phyloP scores from a whole-genome alignment of 1,139 yeast species.

The Arxiozyma bovina region DNA sequence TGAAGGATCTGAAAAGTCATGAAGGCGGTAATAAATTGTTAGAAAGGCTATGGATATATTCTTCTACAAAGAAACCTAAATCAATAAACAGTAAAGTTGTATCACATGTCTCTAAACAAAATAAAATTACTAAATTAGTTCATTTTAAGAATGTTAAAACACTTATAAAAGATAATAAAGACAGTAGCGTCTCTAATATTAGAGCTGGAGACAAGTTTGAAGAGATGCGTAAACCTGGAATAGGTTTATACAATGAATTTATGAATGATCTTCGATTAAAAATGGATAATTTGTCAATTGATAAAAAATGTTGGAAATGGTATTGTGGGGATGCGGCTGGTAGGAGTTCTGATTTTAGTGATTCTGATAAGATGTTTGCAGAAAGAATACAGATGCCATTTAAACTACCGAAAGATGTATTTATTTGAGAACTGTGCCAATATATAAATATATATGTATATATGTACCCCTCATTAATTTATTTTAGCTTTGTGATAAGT shows the following conservation, averaged over 20 bases:
- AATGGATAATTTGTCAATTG: neutral
- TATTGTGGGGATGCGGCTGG: slow-evolving; percentile 99
- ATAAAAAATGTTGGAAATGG: slow-evolving; percentile 42
- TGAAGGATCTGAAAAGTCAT: slow-evolving; percentile 17
- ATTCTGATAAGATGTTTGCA: slow-evolving; percentile 68
- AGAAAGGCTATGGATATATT: slow-evolving; percentile 46
- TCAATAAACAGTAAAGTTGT: slow-evolving; percentile 25
- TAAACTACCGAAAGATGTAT: slow-evolving; percentile 59
- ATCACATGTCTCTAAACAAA: neutral
- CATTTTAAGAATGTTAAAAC: slow-evolving; percentile 3
- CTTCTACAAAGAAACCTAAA: slow-evolving; percentile 48
- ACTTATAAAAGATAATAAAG: neutral
- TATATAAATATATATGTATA: neutral
- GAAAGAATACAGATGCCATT: slow-evolving; percentile 44
- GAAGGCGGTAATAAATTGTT: slow-evolving; percentile 19
- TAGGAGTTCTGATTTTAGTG: slow-evolving; percentile 63
- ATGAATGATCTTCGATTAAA: slow-evolving; percentile 27
- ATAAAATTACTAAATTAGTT: slow-evolving; percentile 1
- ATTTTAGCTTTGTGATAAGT: slow-evolving; percentile 3
- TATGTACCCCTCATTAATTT: neutral
- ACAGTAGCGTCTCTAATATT: too few species aligned
- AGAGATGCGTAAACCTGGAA: slow-evolving; percentile 60
- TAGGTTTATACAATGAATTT: slow-evolving; percentile 61
- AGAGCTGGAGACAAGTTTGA: slow-evolving; percentile 20
- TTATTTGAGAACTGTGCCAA: slow-evolving; percentile 2